These are phyloP conservation scores for Cryptococcus sp. DNA, from an alignment of 1,284 basidiomycete genomes.

Conservation along the genomic window DNA sequence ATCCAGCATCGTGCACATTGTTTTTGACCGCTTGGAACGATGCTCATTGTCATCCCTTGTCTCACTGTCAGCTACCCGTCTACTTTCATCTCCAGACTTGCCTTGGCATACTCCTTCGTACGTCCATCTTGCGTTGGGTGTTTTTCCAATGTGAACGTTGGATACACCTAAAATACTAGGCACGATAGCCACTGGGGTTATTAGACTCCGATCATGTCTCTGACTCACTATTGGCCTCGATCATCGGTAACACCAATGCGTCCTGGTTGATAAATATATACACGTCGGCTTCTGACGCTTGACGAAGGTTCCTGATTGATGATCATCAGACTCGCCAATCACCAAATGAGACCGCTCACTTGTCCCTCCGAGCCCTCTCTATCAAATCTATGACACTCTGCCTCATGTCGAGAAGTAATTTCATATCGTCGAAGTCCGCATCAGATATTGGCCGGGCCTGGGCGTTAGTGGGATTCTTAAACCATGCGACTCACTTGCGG, in stretches of 20 bases:
- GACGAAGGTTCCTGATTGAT: not conserved
- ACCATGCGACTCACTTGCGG: not conserved
- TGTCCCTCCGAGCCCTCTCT: not conserved
- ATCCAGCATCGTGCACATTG: slow-evolving; percentile 82
- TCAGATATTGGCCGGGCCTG: not conserved
- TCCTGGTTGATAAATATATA: not conserved
- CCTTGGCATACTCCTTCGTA: not conserved
- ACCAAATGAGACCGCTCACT: not conserved
- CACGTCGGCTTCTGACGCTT: not conserved
- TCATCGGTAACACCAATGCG: not conserved
- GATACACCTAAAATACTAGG: not conserved
- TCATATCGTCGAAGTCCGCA: not conserved
- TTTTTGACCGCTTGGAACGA: slow-evolving; percentile 54
- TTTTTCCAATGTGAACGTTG: not conserved
- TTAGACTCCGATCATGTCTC: too few species aligned
- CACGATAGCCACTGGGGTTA: too few species aligned
- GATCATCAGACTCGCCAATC: not conserved
- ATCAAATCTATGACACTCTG: not conserved
- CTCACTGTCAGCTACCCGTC: too few species aligned
- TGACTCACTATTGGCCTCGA: too few species aligned
- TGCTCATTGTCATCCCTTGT: slow-evolving; percentile 8
- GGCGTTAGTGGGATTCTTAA: not conserved
- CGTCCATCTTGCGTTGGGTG: not conserved
- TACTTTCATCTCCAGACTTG: too few species aligned
- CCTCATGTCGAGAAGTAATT: not conserved